phyloP scores from a whole-genome alignment of 2,329 filamentous ascomycete genomes.

The Fusarium humuli region DNA sequence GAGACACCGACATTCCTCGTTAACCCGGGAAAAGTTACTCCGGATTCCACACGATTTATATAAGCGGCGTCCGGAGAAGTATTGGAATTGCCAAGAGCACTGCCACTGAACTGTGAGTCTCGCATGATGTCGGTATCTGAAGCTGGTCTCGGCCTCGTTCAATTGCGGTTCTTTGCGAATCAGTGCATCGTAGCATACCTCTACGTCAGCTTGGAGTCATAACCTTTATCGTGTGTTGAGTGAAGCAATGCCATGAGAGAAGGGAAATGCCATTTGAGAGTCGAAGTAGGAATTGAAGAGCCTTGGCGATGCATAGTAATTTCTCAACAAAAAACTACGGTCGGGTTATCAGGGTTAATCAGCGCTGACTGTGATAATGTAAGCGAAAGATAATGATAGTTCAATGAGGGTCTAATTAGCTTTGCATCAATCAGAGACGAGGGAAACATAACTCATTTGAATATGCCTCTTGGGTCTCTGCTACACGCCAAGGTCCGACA shows the following conservation, averaged over 20 bases:
- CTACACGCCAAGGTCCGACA: not conserved
- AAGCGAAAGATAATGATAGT: not conserved
- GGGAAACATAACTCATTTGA: too few species aligned
- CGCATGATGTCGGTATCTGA: constrained; percentile 46
- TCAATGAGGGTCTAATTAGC: too few species aligned
- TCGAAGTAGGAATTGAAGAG: not conserved
- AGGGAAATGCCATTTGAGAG: not conserved
- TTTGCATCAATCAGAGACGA: too few species aligned
- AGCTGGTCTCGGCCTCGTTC: not conserved
- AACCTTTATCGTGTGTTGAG: not conserved
- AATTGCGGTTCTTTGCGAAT: not conserved
- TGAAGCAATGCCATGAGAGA: not conserved
- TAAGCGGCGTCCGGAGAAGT: constrained; percentile 59
- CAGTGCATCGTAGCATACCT: not conserved
- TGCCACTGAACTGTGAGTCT: constrained; percentile 60
- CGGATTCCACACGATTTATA: constrained; percentile 54
- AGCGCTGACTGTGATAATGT: not conserved
- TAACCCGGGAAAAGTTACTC: constrained; percentile 53
- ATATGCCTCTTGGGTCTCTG: not conserved
- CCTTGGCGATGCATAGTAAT: not conserved
- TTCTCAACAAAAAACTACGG: not conserved
- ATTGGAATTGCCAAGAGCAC: constrained; percentile 64
- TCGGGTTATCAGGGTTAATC: not conserved
- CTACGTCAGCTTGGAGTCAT: not conserved
- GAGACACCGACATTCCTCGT: constrained; percentile 66